A percentile compares a stretch with the other conserved stretches of the same genome.
Conservation (phyloP, 2,329 filamentous ascomycete genomes). For the Thielaviopsis punctulata region DNA sequence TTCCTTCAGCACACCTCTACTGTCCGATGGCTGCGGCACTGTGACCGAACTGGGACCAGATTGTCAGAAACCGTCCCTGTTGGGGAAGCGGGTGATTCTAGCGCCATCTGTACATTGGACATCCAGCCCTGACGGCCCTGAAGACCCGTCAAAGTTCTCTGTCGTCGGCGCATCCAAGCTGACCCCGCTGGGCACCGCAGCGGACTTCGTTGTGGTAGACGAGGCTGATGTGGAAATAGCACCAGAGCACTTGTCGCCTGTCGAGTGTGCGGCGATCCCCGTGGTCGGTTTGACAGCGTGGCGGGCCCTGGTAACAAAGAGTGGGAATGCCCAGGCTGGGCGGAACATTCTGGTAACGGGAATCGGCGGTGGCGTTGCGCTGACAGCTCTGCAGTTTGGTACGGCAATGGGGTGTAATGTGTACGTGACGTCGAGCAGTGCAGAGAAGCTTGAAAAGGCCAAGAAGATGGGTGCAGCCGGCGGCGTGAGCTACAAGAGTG, state of each 20-base stretch:
- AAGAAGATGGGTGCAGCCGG: conserved; percentile 55
- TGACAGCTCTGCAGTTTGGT: conserved; percentile 67
- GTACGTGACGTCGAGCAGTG: conserved; percentile 62
- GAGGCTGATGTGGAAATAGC: conserved; percentile 59
- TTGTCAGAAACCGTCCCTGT: conserved; percentile 22
- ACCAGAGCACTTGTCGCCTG: conserved; percentile 52
- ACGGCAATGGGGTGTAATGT: conserved; percentile 57
- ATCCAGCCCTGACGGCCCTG: conserved; percentile 53
- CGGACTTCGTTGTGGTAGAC: conserved; percentile 54
- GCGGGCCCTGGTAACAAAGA: conserved; percentile 72
- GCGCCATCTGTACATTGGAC: conserved; percentile 68
- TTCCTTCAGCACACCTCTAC: conserved; percentile 59
- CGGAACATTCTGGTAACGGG: conserved; percentile 73
- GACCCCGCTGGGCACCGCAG: conserved; percentile 48
- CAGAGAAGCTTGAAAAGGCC: conserved; percentile 60
- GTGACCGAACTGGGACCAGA: conserved; percentile 47
- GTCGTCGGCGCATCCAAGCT: conserved; percentile 53
- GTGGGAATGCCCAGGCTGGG: conserved; percentile 42
- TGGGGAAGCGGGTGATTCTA: conserved; percentile 55
- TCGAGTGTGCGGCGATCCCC: conserved; percentile 69
- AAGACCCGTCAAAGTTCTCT: conserved; percentile 39
- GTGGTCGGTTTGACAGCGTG: conserved; percentile 76
- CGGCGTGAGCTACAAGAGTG: conserved; percentile 66
- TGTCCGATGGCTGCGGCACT: conserved; percentile 66
- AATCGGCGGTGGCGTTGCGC: conserved; percentile 80